Conservation (phyloP, 2,329 filamentous ascomycete species). For the Colletotrichum sansevieriae region DNA sequence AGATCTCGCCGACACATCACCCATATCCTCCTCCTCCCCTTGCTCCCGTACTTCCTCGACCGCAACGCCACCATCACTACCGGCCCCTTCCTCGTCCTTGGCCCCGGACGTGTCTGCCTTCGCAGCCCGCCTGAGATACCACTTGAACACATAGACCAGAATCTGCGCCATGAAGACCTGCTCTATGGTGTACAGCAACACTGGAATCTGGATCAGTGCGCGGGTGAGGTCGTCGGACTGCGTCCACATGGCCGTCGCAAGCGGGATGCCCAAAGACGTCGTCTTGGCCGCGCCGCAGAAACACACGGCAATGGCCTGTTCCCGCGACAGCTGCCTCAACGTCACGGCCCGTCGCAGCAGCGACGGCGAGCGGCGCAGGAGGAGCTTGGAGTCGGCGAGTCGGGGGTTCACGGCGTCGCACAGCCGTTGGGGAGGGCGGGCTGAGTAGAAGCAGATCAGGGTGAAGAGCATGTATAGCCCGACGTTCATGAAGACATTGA, state of each 20-base stretch:
- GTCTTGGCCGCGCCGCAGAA: slow-evolving; percentile 83
- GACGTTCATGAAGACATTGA: slow-evolving; percentile 77
- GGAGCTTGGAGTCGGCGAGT: slow-evolving; percentile 49
- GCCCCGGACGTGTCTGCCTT: slow-evolving; percentile 45
- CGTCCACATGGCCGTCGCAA: slow-evolving; percentile 77
- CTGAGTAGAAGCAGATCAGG: slow-evolving; percentile 67
- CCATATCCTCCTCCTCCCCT: not conserved
- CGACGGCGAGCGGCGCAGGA: slow-evolving; percentile 47
- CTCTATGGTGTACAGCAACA: slow-evolving; percentile 73
- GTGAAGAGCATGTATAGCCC: slow-evolving; percentile 73
- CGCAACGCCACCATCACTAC: not conserved
- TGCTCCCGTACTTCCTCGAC: not conserved
- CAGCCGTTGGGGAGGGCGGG: slow-evolving; percentile 56
- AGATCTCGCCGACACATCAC: not conserved
- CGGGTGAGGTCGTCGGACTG: slow-evolving; percentile 66
- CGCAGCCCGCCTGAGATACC: slow-evolving; percentile 54
- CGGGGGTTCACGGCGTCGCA: slow-evolving; percentile 50
- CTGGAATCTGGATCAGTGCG: slow-evolving; percentile 72
- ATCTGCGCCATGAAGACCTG: slow-evolving; percentile 63
- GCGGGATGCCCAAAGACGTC: slow-evolving; percentile 76
- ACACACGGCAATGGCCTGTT: slow-evolving; percentile 77
- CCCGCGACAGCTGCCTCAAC: slow-evolving; percentile 65
- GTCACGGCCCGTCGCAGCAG: slow-evolving; percentile 55
- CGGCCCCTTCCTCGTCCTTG: slow-evolving; percentile 28
- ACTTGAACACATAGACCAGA: slow-evolving; percentile 61